phyloP scores from a whole-genome alignment of 306 rosid species.

The Potentilla sterilis region DNA sequence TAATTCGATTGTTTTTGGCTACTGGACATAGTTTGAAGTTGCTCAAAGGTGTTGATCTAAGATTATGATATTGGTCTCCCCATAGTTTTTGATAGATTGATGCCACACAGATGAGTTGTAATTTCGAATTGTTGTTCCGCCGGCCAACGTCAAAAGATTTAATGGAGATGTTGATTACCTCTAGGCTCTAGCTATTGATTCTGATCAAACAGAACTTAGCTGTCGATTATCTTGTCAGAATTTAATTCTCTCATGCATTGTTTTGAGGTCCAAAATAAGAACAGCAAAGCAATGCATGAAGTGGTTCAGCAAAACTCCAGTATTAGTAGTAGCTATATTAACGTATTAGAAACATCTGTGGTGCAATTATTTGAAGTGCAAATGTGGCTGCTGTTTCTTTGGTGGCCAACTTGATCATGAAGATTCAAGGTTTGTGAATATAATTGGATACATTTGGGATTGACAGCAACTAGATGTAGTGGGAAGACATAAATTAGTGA shows the following conservation, averaged over 20 bases:
- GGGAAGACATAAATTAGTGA: not conserved
- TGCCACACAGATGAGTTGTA: not conserved
- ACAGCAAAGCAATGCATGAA: not conserved
- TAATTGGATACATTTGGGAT: not conserved
- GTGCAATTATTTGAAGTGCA: not conserved
- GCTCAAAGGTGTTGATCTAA: not conserved
- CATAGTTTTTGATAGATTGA: not conserved
- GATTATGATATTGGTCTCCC: not conserved
- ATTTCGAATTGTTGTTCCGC: not conserved
- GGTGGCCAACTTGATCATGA: not conserved
- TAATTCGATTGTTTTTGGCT: not conserved
- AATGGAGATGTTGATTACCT: not conserved
- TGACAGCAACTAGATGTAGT: not conserved
- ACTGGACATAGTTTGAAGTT: not conserved
- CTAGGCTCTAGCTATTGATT: not conserved
- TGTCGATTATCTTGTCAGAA: not conserved
- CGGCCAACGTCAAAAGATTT: not conserved
- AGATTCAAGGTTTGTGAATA: not conserved
- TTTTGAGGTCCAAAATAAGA: not conserved
- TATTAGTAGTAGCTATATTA: not conserved
- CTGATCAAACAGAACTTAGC: not conserved
- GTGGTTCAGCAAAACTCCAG: not conserved
- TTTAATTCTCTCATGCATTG: not conserved
- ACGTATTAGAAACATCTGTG: not conserved
- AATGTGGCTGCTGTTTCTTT: slow-evolving; percentile 3